These are phyloP conservation scores for Annulohypoxylon moriforme DNA, from an alignment of 495 filamentous ascomycete species.

Conservation along the genomic window DNA sequence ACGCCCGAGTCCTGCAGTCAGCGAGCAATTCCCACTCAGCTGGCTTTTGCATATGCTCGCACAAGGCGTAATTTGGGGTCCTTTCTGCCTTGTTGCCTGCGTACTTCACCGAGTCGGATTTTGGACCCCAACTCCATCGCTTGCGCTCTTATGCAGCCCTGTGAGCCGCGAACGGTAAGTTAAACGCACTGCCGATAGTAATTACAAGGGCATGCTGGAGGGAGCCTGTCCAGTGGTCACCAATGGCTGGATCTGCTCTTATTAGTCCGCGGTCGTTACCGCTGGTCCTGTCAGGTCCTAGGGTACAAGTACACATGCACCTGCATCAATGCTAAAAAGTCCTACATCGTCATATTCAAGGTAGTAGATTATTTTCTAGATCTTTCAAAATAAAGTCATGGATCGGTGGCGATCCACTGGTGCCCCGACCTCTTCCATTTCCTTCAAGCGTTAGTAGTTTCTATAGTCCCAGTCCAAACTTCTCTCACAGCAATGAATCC, in stretches of 20 bases:
- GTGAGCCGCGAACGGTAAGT: constrained; percentile 49
- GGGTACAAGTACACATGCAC: constrained; percentile 47
- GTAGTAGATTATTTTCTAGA: constrained; percentile 46
- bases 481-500: constrained; percentile 41
- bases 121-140: constrained; percentile 51
- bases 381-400: constrained; percentile 52
- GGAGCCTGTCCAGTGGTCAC: constrained; percentile 49
- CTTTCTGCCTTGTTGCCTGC: constrained; percentile 54
- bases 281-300: constrained; percentile 49
- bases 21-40: constrained; percentile 50
- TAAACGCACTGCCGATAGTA: constrained; percentile 50
- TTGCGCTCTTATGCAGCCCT: constrained; percentile 49
- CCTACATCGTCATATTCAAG: constrained; percentile 51
- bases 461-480: constrained; percentile 22
- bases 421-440: constrained; percentile 43
- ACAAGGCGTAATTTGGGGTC: constrained; percentile 52
- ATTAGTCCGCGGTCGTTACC: constrained; percentile 48
- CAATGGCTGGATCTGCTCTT: constrained; percentile 46
- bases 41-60: constrained; percentile 38
- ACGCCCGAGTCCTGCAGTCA: constrained; percentile 53
- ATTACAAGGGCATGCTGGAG: constrained; percentile 45
- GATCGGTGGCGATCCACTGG: constrained; percentile 47
- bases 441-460: constrained; percentile 44
- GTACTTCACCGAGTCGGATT: constrained; percentile 52
- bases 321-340: constrained; percentile 48